Evolutionary conservation across 78 protist species (phyloP), one percentile per base, ranked within the genome.

Genomic region (Creolimax fragrantissima): DNA sequence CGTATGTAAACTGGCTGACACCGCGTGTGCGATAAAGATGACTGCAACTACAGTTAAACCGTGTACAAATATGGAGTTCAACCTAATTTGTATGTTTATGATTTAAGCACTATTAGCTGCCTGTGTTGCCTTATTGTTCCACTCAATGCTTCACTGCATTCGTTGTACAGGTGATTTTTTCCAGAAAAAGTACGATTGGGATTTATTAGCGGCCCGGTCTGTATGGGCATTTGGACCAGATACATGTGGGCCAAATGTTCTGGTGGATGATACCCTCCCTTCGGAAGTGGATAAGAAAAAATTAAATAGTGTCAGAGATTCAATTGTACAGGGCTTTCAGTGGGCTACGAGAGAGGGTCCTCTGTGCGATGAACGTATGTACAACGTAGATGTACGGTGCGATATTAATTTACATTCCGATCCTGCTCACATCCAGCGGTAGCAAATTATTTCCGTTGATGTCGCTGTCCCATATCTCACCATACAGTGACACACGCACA

Each of bases 341-440:
- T 98, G 99, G 99, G 99, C 95, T 5, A 93, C 98, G 2, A 93
- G 97, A 45, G 99, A 98, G 43, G 99, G 99, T 11, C 99, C 99
- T 3, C 96, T 98, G 2, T 96, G 97, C 5, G 98, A 95, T 37
- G 98, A 96, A 90, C 97, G 94, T 92, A 37, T 41, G 93, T 92
- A 3, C 5, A 3, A n/a, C n/a, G 81, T 88, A 4, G 4, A 36
- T 4, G 42, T 4, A 35, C 58, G 4, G 81, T 37, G 4, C 44
- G 44, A 45, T 37, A 4, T 88, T 36, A 66, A 32, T 32, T 66
- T 66, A 32, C 43, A 32, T 32, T 66, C 32, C 32, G 32, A 32
- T 32, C 32, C 36, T 3, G 4, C 3, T 41, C n/a, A 4, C 36
- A 37, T n/a, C n/a, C n/a, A n/a, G n/a, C n/a, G n/a, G n/a, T n/a